Conservation (phyloP, 2,329 filamentous ascomycete species). For the Juglanconis sp. region DNA sequence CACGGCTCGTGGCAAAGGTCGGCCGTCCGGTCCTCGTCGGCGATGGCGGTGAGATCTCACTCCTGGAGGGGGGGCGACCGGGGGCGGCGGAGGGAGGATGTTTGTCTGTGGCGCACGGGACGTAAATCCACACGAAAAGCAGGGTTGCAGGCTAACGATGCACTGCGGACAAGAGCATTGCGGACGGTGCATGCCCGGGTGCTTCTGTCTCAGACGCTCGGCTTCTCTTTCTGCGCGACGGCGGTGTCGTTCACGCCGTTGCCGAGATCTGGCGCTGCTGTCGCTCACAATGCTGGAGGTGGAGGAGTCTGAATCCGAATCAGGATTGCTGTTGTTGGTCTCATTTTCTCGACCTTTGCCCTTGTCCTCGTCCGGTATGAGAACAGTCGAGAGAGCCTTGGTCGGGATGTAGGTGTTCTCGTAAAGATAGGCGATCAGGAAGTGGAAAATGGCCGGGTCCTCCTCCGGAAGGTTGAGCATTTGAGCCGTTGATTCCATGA, state of each 20-base stretch:
- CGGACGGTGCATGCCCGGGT: conserved; percentile 41
- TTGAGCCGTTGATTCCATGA: conserved; percentile 43
- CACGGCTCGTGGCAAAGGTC: conserved; percentile 10
- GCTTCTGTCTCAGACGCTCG: conserved; percentile 40
- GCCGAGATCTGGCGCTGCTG: conserved; percentile 32
- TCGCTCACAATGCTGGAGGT: conserved; percentile 31
- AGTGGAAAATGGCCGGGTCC: conserved; percentile 48
- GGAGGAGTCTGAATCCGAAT: conserved; percentile 33
- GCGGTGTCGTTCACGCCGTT: conserved; percentile 31
- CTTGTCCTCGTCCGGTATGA: conserved; percentile 37
- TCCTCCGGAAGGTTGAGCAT: conserved; percentile 49
- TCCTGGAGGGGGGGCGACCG: conserved; percentile 17
- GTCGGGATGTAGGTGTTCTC: conserved; percentile 45
- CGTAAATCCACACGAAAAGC: conserved; percentile 38
- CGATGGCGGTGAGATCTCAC: conserved; percentile 10
- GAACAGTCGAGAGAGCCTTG: conserved; percentile 37
- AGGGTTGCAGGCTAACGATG: conserved; percentile 31
- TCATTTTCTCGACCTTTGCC: conserved; percentile 35
- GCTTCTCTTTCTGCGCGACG: conserved; percentile 33
- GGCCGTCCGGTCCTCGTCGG: conserved; percentile 11
- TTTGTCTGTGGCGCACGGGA: conserved; percentile 10
- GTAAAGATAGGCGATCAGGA: conserved; percentile 49
- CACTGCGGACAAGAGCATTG: conserved; percentile 43
- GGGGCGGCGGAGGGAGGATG: conserved; percentile 25
- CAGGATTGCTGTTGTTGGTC: conserved; percentile 27